Base-by-base conservation (phyloP, 352 stramenopile species). In the Blastocystis sp. region DNA sequence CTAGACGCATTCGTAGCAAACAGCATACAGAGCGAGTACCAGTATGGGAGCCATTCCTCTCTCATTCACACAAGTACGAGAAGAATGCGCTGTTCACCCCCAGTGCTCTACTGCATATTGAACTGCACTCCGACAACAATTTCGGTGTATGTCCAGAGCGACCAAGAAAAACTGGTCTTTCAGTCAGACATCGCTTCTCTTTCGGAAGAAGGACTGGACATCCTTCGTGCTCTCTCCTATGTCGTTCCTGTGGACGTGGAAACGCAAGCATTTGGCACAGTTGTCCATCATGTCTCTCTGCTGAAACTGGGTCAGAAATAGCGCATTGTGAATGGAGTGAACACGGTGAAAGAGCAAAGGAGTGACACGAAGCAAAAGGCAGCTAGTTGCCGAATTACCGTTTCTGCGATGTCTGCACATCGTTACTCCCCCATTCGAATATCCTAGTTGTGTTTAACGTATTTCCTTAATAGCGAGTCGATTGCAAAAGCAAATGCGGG, bases 161-260 rank as follows among this genome's bases (percentile, higher is more conserved):
- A 52, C 48, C 66, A 76, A 76, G 66, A 76, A 21, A 38, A 76
- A 28, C 7, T 76, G 2, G 41, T 45, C 48, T 59, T 76, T 28
- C 34, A 76, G 14, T 40, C 41, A 17, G 21, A 41, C 28, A 28
- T 28, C 48, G 38, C 4, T 3, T n/a, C 41, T 5, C 14, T 76
- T 28, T 23, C 66, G 38, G 66, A 76, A 4, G n/a, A 41, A 52
- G 48, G 66, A 17, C 2, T 59, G n/a, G 23, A 45, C n/a, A 21
- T 2, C 53, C 48, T 56, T n/a, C 23, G 48, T 76, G 28, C 2
- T 0, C 66, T 76, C 1, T 76, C 66, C 41, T 76, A 76, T 28
- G 40, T 76, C 14, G 66, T 76, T 10, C 52, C 0, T 2, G 48
- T 76, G 17, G 34, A 45, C 28, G n/a, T 76, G 2, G 66, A 28